A percentile compares a stretch with the other conserved stretches of the same genome.
Conservation (phyloP, 163 green algal genomes). For the Scenedesmus sp. region DNA sequence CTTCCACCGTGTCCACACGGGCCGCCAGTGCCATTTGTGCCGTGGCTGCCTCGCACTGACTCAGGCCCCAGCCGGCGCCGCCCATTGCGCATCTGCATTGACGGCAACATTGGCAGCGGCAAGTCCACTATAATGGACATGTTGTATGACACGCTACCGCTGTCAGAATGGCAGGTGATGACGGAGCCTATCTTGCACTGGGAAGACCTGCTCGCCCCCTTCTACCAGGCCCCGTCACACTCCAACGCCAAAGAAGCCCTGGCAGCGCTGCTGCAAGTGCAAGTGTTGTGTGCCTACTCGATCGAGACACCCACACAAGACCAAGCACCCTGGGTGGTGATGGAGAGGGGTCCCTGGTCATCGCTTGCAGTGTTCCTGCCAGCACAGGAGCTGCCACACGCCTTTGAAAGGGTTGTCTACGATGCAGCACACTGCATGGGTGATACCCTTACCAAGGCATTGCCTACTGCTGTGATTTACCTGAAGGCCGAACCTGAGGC, state of each 20-base stretch:
- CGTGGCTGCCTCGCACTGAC: neutral
- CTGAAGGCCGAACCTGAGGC: neutral
- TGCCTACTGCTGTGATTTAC: slow-evolving; percentile 11
- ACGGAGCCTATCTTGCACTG: neutral
- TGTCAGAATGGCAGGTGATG: neutral
- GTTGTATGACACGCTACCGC: neutral
- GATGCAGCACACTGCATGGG: neutral
- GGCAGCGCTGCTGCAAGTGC: slow-evolving; percentile 6
- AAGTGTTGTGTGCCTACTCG: neutral
- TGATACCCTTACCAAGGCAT: neutral
- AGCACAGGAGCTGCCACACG: neutral
- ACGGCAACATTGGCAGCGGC: slow-evolving; percentile 8
- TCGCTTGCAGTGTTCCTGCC: slow-evolving; percentile 1
- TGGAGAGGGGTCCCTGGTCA: neutral
- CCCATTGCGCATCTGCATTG: slow-evolving; percentile 1
- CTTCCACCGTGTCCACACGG: no score
- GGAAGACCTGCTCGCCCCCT: neutral
- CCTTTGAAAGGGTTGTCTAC: neutral
- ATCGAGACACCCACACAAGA: neutral
- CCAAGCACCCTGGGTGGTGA: neutral
- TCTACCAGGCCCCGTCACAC: neutral
- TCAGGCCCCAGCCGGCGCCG: no score
- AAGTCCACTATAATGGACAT: neutral
- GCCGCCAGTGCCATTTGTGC: neutral
- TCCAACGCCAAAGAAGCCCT: neutral